phyloP scores from a whole-genome alignment of 495 filamentous ascomycete species.

The Tuber indicum region DNA sequence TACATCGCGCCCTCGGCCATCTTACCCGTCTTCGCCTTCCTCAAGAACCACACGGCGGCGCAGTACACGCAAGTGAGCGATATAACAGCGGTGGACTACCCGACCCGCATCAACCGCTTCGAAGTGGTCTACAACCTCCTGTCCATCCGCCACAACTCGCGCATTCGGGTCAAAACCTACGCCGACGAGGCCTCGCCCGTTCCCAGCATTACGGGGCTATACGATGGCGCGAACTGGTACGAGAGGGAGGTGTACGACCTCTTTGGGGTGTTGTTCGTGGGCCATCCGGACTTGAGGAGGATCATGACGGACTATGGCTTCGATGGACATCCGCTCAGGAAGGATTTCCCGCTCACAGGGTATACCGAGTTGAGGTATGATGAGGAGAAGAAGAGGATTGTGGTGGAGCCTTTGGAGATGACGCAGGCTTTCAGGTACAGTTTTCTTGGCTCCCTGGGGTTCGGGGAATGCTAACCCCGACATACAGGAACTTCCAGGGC shows the following conservation, averaged over 20 bases:
- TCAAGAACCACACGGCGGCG: constrained; percentile 91
- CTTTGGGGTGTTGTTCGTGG: constrained; percentile 94
- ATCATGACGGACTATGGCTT: constrained; percentile 99
- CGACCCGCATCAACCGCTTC: constrained; percentile 86
- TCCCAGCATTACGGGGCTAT: constrained; percentile 75
- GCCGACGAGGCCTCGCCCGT: constrained; percentile 95
- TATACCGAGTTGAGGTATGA: constrained; percentile 98
- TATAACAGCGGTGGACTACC: constrained; percentile 93
- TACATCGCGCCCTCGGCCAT: constrained; percentile 83
- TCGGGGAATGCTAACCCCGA: constrained; percentile 5
- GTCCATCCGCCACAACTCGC: constrained; percentile 88
- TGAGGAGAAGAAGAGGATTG: constrained; percentile 99
- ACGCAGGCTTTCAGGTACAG: constrained; percentile 76
- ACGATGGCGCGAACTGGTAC: constrained; percentile 97
- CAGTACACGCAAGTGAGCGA: constrained; percentile 91
- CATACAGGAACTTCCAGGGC: constrained; percentile 90
- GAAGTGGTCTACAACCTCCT: constrained; percentile 98
- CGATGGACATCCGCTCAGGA: constrained; percentile 92
- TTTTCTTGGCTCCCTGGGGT: background rate
- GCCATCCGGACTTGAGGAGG: constrained; percentile 89
- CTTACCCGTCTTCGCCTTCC: constrained; percentile 84
- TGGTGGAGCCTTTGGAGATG: constrained; percentile 92
- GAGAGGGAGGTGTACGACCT: constrained; percentile 97
- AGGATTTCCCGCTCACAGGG: constrained; percentile 96
- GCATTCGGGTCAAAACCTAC: constrained; percentile 98